phyloP scores from a whole-genome alignment of 2,329 filamentous ascomycete species.

The Grosmannia huntii region DNA sequence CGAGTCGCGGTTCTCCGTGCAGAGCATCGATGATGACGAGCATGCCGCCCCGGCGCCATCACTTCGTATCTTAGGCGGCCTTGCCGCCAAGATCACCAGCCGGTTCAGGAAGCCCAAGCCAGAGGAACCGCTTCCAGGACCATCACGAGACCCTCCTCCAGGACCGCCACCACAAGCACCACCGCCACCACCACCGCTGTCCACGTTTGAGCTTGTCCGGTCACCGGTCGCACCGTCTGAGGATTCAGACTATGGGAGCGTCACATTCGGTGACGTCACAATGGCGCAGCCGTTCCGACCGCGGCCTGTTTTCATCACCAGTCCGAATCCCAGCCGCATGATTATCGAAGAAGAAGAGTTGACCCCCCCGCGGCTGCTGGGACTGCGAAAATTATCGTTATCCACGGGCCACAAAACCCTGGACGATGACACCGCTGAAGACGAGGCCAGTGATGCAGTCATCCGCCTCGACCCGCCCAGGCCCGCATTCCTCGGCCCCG shows the following conservation, averaged over 20 bases:
- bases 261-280: constrained; percentile 9
- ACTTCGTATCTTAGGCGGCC: not conserved
- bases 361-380: constrained; percentile 3
- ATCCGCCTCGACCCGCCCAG: constrained; percentile 8
- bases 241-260: constrained; percentile 11
- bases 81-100: not conserved
- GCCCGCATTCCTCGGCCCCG: constrained; percentile 2
- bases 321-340: constrained; percentile 5
- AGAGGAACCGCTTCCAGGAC: not conserved
- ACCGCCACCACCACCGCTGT: not conserved
- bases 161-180: not conserved
- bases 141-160: not conserved
- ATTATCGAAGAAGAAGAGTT: constrained; percentile 2
- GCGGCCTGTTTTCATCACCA: constrained; percentile 11
- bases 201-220: not conserved
- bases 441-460: not conserved
- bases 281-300: constrained; percentile 11
- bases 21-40: not conserved
- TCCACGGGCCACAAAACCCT: not conserved
- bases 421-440: not conserved
- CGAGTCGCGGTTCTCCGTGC: not conserved
- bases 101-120: not conserved
- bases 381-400: not conserved
- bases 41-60: not conserved
- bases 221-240: constrained; percentile 6